Evolutionary conservation across 2,329 filamentous ascomycete species (phyloP).

Genomic region (Atkinsonella texensis): DNA sequence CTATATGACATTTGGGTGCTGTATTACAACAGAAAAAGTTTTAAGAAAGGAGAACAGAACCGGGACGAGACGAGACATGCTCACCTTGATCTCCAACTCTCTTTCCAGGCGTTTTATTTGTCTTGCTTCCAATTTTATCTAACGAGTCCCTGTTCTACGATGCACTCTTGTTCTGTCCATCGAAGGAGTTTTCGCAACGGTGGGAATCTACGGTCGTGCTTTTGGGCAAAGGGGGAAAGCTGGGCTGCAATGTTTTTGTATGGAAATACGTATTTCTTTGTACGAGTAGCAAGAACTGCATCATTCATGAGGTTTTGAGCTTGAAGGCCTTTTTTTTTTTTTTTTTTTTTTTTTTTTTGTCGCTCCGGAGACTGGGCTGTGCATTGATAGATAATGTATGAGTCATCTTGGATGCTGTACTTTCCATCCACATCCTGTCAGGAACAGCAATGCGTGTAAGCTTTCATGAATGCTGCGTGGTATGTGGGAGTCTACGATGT

Average conservation of each 20-base stretch:
- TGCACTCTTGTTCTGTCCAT: neutral
- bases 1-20: slow-evolving; percentile 6
- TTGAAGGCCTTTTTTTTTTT: neutral
- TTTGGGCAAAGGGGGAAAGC: neutral
- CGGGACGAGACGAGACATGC: neutral
- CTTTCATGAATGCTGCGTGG: neutral
- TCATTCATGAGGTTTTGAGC: neutral
- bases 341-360: neutral
- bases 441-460: neutral
- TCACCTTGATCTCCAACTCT: neutral
- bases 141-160: neutral
- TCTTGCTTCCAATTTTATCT: too few species aligned
- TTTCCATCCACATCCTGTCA: neutral
- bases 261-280: slow-evolving; percentile 1
- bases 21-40: slow-evolving; percentile 2
- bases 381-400: neutral
- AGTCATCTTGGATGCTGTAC: neutral
- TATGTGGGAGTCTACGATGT: neutral
- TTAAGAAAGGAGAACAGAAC: slow-evolving; percentile 5
- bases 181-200: neutral
- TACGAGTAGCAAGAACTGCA: slow-evolving; percentile 5
- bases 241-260: neutral
- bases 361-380: neutral
- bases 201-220: neutral
- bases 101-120: slow-evolving; percentile 1